Base-by-base conservation (phyloP, 202 grass and related monocot genomes). In the Dendrocalamus latiflorus region DNA sequence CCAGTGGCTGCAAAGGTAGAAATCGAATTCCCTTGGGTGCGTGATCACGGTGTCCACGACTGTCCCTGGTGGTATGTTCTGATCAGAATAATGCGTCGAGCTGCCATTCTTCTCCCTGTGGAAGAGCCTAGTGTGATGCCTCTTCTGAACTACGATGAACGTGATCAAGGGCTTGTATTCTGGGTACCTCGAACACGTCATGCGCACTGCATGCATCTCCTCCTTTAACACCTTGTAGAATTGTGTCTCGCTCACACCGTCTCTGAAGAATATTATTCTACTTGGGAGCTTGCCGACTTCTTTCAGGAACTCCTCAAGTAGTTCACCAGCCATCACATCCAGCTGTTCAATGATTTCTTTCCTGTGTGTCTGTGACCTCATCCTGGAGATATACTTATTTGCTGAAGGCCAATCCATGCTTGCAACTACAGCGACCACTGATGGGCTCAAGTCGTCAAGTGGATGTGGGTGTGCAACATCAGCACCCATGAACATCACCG, bases 391-490 rank as follows among this genome's bases (percentile, higher is more conserved):
- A 78, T 98, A 98, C 80, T 94, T 98, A 45, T 93, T 95, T 30
- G 95, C 85, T 22, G 89, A 91, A 1, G 95, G 95, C 95, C 95
- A 98, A 55, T 98, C 93, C 87, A 95, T 90, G 72, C 93, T 98
- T 21, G 93, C 95, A 44, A 98, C 95, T 37, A 95, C 95, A 6
- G 95, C 93, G 1, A 91, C 95, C 38, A 98, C 93, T 0, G 95
- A 98, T 34, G 95, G 95, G 64, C 93, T 98, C 3, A 78, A 76
- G 80, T 98, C 95, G 56, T 98, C 95, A 4, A 98, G 91, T 15
- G 95, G 95, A 62, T 98, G 95, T 3, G 95, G 95, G 87, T 98
- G 95, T 4, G 93, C 95, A 41, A 98, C 95, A 83, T 98, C 95
- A 6, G 95, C 95, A 49, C 95, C 95, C 93, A 98, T 95, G 73